Conservation (phyloP, 331 rosid genomes). For the Quercus phellos region DNA sequence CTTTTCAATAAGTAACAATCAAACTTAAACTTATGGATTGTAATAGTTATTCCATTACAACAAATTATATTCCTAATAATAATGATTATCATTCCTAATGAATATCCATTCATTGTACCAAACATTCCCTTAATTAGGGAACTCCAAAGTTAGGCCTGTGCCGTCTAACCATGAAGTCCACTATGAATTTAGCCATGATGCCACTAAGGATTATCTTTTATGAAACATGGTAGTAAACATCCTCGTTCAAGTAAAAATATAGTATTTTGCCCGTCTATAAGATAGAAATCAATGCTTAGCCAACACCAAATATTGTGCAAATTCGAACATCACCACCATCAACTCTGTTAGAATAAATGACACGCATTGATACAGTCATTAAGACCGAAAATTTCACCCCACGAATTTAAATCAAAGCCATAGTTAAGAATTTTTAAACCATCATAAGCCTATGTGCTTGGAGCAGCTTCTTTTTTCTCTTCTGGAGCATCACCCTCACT, state of each 20-base stretch:
- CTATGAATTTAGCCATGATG: background rate
- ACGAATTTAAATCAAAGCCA: conserved; percentile 30
- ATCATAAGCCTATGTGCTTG: conserved; percentile 43
- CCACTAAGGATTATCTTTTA: background rate
- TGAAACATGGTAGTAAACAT: background rate
- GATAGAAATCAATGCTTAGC: conserved; percentile 17
- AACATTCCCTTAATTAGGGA: too few species aligned
- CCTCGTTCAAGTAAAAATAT: background rate
- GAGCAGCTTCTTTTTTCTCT: conserved; percentile 52
- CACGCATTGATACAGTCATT: conserved; percentile 20
- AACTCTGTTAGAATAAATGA: conserved; percentile 6
- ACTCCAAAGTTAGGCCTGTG: too few species aligned
- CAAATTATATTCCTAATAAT: too few species aligned
- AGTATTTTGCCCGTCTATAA: conserved; percentile 5
- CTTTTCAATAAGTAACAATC: too few species aligned
- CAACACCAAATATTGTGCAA: conserved; percentile 6
- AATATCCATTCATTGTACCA: too few species aligned
- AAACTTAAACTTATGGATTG: too few species aligned
- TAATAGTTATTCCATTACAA: too few species aligned
- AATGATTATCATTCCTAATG: too few species aligned
- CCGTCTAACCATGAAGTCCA: too few species aligned
- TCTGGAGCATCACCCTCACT: conserved; percentile 23
- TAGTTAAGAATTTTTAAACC: conserved; percentile 23
- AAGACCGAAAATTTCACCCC: conserved; percentile 21
- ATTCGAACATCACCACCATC: background rate